Conservation (phyloP, 2,329 filamentous ascomycete species). For the Cercospora canescens region DNA sequence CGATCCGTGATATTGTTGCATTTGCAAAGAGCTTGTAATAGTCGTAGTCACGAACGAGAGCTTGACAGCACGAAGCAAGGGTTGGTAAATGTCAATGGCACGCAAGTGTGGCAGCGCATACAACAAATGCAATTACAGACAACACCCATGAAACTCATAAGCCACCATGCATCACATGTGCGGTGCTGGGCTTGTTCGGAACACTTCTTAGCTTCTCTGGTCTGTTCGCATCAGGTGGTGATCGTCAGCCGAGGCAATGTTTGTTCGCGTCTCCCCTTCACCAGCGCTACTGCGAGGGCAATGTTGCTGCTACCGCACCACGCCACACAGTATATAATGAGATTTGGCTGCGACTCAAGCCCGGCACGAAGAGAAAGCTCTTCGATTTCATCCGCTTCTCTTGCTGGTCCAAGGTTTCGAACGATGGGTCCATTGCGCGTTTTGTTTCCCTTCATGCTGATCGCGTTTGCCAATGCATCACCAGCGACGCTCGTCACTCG, state of each 20-base stretch:
- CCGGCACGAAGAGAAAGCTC: background rate
- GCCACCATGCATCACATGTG: no score
- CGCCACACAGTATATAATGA: background rate
- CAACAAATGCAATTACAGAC: no score
- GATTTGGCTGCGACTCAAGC: background rate
- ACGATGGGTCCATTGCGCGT: background rate
- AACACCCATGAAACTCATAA: no score
- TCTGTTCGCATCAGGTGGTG: background rate
- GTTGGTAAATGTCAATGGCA: background rate
- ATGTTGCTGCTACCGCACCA: background rate
- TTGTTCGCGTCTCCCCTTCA: background rate
- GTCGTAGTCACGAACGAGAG: background rate
- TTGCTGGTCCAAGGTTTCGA: background rate
- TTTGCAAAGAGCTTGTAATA: conserved; percentile 30
- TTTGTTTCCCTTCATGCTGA: conserved; percentile 2
- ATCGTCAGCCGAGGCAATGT: background rate
- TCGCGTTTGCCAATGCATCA: conserved; percentile 8
- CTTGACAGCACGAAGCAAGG: background rate
- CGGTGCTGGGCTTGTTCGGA: background rate
- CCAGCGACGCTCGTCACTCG: conserved; percentile 5
- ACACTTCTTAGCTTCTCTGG: background rate
- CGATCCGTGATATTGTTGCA: conserved; percentile 25
- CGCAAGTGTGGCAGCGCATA: background rate
- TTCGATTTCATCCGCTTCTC: background rate
- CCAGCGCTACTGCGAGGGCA: background rate